Base-by-base conservation (phyloP, 2,329 filamentous ascomycete genomes). In the Zasmidium cellare region DNA sequence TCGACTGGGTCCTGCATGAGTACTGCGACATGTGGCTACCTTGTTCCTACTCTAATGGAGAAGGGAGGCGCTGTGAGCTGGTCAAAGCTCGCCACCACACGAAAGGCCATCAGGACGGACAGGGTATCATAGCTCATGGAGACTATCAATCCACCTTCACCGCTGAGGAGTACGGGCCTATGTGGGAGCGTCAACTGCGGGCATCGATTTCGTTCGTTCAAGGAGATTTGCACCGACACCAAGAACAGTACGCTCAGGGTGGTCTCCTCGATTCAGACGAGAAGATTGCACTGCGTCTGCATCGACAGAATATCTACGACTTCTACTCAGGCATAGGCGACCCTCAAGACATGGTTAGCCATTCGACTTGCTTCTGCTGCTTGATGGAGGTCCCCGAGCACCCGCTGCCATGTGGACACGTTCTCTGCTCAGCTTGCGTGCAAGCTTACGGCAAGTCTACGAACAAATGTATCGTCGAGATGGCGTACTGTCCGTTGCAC, bases 351-450 rank as follows among this genome's bases (percentile, higher is more conserved):
- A 68, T 75, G 55, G 61, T 70, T 20, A 79, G 72, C 52, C 76
- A 80, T 59, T 68, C 73, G 1, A 71, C 71, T 1, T 81, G 78
- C 58, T 77, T 78, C 48, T 74, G 70, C 41, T 80, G 77, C 55
- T 65, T 80, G 3, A 67, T 74, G n/a, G 69, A 72, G 12, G 59
- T 69, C 7, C 72, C 78, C 0, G 70, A 77, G 56, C 74, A 79
- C 59, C 58, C 67, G 2, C 63, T 80, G 1, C 72, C 72, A 9
- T 80, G 77, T 53, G 76, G 77, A 0, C 77, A 80, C 60, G 67
- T 79, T 7, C 54, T 80, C 1, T 79, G 77, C 58, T 71, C 70
- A 6, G 53, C 61, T 12, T 78, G 77, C 59, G 44, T 79, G 9
- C 59, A 65, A 28, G 62, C 57, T 1, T 76, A 71, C 47, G 69